phyloP scores from a whole-genome alignment of 2,329 filamentous ascomycete genomes.

The Phyllosticta citribraziliensis region DNA sequence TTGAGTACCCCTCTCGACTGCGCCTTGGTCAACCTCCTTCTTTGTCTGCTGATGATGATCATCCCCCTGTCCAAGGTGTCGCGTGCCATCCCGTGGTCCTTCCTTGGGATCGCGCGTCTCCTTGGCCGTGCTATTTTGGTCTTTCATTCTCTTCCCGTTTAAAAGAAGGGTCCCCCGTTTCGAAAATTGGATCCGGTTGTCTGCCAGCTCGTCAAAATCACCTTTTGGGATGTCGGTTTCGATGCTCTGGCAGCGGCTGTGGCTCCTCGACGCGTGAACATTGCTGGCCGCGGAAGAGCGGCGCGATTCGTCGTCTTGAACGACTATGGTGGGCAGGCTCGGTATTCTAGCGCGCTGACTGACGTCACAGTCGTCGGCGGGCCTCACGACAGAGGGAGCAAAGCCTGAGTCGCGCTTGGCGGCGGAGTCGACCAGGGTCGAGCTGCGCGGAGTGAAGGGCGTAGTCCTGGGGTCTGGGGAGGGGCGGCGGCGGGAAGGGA shows the following conservation, averaged over 20 bases:
- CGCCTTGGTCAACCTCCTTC: not conserved
- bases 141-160: slow-evolving; percentile 41
- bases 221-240: slow-evolving; percentile 47
- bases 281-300: slow-evolving; percentile 14
- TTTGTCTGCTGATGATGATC: not conserved
- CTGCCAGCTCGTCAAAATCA: slow-evolving; percentile 43
- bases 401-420: slow-evolving; percentile 32
- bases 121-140: slow-evolving; percentile 12
- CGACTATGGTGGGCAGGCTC: slow-evolving; percentile 35
- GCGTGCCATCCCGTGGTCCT: not conserved
- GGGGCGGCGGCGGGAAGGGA: slow-evolving; percentile 24
- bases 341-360: slow-evolving; percentile 19
- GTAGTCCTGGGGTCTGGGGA: slow-evolving; percentile 26
- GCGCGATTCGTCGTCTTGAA: slow-evolving; percentile 28
- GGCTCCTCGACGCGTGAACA: slow-evolving; percentile 11
- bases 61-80: not conserved
- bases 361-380: slow-evolving; percentile 19
- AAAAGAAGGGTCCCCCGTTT: slow-evolving; percentile 51
- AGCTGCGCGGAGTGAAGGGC: slow-evolving; percentile 18
- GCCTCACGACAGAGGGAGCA: slow-evolving; percentile 21
- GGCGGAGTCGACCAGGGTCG: slow-evolving; percentile 23
- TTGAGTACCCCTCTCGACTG: not conserved
- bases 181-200: slow-evolving; percentile 47
- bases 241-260: slow-evolving; percentile 36
- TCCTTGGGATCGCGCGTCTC: slow-evolving; percentile 5